Conservation (phyloP, 371 early-diverging fungal genomes). For the Zopfochytrium polystomum region DNA sequence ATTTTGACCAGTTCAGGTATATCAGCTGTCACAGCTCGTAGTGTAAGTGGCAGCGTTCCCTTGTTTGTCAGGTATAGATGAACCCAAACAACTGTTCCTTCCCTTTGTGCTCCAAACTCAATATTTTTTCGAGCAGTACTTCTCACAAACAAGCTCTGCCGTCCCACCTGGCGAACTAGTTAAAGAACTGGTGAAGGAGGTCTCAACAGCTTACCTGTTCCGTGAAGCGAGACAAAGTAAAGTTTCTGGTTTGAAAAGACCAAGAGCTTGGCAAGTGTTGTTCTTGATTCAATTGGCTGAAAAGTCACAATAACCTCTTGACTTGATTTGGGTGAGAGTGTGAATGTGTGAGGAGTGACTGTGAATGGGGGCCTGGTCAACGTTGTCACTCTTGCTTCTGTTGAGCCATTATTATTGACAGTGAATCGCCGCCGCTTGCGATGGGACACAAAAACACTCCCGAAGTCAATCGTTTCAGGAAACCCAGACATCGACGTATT, state of each 20-base stretch:
- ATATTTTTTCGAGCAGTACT: slow-evolving; percentile 47
- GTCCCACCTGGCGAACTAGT: slow-evolving; percentile 38
- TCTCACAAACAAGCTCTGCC: slow-evolving; percentile 52
- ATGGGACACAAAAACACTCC: slow-evolving; percentile 44
- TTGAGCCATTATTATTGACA: slow-evolving; percentile 43
- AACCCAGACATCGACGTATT: slow-evolving; percentile 45
- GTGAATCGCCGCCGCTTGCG: slow-evolving; percentile 33
- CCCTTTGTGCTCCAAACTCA: slow-evolving; percentile 50
- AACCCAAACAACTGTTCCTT: slow-evolving; percentile 50
- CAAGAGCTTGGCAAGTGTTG: slow-evolving; percentile 33
- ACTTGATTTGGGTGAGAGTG: slow-evolving; percentile 33
- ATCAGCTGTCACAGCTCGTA: slow-evolving; percentile 44
- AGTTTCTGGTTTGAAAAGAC: slow-evolving; percentile 52
- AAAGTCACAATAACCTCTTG: slow-evolving; percentile 44
- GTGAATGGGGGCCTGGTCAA: slow-evolving; percentile 41
- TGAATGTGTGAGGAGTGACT: slow-evolving; percentile 41
- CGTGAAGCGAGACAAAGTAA: slow-evolving; percentile 32
- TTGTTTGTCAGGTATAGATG: slow-evolving; percentile 52
- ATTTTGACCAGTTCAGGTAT: slow-evolving; percentile 43
- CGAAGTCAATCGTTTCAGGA: slow-evolving; percentile 51
- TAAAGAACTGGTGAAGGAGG: slow-evolving; percentile 25
- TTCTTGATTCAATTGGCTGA: slow-evolving; percentile 46
- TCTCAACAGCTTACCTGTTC: slow-evolving; percentile 28
- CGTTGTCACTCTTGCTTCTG: slow-evolving; percentile 35
- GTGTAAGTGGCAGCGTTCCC: slow-evolving; percentile 51